These are phyloP conservation scores for Hibiscus mutabilis DNA, from an alignment of 345 rosid species.

Conservation along the genomic window DNA sequence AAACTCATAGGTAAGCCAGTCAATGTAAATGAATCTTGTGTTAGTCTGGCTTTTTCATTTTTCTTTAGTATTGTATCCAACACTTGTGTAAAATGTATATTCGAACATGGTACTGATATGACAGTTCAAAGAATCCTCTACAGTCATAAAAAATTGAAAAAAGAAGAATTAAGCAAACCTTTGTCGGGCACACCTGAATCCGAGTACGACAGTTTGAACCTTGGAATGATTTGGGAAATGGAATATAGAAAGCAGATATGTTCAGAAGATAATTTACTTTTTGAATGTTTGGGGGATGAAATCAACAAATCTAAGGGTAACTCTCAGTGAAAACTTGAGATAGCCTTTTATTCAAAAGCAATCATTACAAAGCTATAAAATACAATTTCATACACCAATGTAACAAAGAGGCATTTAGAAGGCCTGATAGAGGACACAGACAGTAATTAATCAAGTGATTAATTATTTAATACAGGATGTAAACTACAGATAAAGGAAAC, in stretches of 20 bases:
- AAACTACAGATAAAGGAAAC: slow-evolving; percentile 6
- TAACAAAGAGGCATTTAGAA: neutral
- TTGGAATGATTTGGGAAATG: neutral
- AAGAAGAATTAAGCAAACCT: too few relatives aligned
- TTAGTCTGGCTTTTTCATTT: neutral
- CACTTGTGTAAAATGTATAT: neutral
- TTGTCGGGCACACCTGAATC: neutral
- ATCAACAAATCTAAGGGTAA: neutral
- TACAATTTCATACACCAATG: neutral
- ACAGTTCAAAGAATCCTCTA: neutral
- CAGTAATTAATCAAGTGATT: neutral
- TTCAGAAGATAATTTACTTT: neutral
- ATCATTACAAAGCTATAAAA: neutral
- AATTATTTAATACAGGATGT: slow-evolving; percentile 2
- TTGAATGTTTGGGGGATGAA: neutral
- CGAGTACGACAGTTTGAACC: neutral
- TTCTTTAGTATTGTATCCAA: neutral
- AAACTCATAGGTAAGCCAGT: neutral
- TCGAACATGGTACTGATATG: neutral
- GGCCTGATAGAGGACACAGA: neutral
- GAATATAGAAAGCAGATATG: neutral
- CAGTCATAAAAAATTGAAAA: too few relatives aligned
- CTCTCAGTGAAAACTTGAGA: neutral
- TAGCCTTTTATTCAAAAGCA: neutral
- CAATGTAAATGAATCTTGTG: too few relatives aligned